Percentiles rank a stretch among this genome's conserved stretches.
Conservation (phyloP, 345 rosid species). For the Tarenaya hassleriana region DNA sequence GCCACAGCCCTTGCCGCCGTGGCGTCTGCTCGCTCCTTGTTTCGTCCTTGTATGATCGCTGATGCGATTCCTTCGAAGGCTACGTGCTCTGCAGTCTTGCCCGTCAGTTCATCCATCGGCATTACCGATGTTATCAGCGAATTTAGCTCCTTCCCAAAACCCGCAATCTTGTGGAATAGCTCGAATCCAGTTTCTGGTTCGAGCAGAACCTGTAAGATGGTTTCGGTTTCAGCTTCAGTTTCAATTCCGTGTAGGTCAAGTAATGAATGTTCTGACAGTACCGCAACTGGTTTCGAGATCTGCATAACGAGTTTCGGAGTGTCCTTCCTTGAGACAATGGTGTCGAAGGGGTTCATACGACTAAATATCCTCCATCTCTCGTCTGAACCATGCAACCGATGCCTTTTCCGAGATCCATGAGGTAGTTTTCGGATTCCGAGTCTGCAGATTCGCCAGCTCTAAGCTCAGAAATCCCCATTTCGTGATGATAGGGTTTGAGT, state of each 20-base stretch:
- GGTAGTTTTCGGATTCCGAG: constrained; percentile 45
- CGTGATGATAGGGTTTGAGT: constrained; percentile 34
- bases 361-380: constrained; percentile 84
- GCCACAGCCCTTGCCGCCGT: constrained; percentile 84
- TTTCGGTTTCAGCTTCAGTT: not conserved
- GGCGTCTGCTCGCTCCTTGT: constrained; percentile 80
- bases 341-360: constrained; percentile 70
- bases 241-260: not conserved
- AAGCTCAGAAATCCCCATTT: constrained; percentile 43
- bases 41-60: constrained; percentile 87
- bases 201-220: constrained; percentile 11
- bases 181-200: constrained; percentile 50
- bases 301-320: constrained; percentile 90
- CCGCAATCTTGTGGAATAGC: constrained; percentile 63
- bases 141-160: constrained; percentile 54
- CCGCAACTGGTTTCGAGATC: constrained; percentile 68
- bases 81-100: constrained; percentile 91
- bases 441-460: constrained; percentile 37
- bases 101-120: constrained; percentile 78
- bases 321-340: constrained; percentile 55
- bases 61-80: constrained; percentile 98
- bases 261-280: constrained; percentile 27
- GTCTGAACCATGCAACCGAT: constrained; percentile 86
- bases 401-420: constrained; percentile 85
- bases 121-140: constrained; percentile 49